Evolutionary conservation across 2,329 filamentous ascomycete species (phyloP).

Genomic region (Diatrype stigma): DNA sequence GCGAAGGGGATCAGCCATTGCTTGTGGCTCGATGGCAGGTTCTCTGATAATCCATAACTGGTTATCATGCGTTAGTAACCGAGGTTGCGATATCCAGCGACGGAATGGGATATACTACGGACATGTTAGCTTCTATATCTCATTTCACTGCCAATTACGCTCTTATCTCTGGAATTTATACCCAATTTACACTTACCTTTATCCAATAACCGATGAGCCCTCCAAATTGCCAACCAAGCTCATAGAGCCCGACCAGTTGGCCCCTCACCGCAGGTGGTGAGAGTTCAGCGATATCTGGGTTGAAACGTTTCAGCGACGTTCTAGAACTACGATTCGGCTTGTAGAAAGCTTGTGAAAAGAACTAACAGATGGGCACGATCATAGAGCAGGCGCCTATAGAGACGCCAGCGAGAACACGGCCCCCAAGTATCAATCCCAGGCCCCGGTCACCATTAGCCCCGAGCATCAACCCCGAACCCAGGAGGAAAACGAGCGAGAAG

Average conservation of each 20-base stretch:
- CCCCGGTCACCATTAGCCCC: constrained; percentile 58
- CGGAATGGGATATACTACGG: not conserved
- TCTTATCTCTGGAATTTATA: too few relatives aligned
- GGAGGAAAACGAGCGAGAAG: constrained; percentile 59
- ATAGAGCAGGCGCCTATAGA: constrained; percentile 61
- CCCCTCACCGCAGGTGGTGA: constrained; percentile 61
- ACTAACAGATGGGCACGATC: constrained; percentile 51
- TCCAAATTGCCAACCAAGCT: constrained; percentile 62
- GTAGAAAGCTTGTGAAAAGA: not conserved
- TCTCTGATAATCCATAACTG: constrained; percentile 57
- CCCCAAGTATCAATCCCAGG: constrained; percentile 59
- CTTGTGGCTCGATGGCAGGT: constrained; percentile 39
- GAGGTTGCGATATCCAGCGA: not conserved
- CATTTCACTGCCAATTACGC: too few relatives aligned
- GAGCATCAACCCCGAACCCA: constrained; percentile 71
- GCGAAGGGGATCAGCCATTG: constrained; percentile 65
- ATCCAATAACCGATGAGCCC: constrained; percentile 63
- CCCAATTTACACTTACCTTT: not conserved
- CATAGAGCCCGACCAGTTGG: constrained; percentile 62
- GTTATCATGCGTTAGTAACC: not conserved
- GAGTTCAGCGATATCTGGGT: constrained; percentile 49
- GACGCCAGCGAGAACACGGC: constrained; percentile 59
- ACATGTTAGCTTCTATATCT: not conserved
- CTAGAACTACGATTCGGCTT: not conserved
- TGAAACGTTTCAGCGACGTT: not conserved